phyloP scores from a whole-genome alignment of 495 filamentous ascomycete genomes.

The Daldinia childiae region DNA sequence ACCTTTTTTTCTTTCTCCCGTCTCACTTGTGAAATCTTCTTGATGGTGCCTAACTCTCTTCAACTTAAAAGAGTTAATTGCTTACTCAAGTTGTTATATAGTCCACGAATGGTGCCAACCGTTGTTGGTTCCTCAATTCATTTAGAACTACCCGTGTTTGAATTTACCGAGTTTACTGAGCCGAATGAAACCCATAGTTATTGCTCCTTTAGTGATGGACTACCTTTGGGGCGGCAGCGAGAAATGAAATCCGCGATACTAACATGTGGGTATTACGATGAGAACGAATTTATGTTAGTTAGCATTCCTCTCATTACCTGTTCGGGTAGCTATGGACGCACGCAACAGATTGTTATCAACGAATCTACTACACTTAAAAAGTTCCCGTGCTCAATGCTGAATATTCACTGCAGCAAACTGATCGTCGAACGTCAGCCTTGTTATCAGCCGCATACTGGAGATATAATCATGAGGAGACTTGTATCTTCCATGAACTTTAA shows the following conservation, averaged over 20 bases:
- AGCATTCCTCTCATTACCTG: conserved; percentile 14
- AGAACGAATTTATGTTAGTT: neutral
- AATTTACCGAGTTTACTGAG: neutral
- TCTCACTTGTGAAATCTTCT: too few species aligned
- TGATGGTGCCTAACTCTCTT: neutral
- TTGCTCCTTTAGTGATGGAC: neutral
- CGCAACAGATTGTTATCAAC: conserved; percentile 37
- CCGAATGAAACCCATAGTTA: neutral
- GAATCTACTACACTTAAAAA: conserved; percentile 40
- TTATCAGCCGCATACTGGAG: conserved; percentile 10
- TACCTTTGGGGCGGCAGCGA: conserved; percentile 5
- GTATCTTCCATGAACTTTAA: neutral
- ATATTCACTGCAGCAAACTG: neutral
- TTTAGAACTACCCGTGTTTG: conserved; percentile 4
- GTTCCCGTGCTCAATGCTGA: neutral
- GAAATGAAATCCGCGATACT: neutral
- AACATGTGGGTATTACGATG: conserved; percentile 12
- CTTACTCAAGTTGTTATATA: neutral
- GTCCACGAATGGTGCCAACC: neutral
- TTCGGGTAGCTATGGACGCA: conserved; percentile 15
- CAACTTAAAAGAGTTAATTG: neutral
- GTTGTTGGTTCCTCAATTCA: conserved; percentile 11
- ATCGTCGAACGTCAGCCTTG: conserved; percentile 11
- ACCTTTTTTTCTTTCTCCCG: too few species aligned
- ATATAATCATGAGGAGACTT: conserved; percentile 24